Conservation (phyloP, 202 grass and related monocot genomes). For the Panicum hallii region DNA sequence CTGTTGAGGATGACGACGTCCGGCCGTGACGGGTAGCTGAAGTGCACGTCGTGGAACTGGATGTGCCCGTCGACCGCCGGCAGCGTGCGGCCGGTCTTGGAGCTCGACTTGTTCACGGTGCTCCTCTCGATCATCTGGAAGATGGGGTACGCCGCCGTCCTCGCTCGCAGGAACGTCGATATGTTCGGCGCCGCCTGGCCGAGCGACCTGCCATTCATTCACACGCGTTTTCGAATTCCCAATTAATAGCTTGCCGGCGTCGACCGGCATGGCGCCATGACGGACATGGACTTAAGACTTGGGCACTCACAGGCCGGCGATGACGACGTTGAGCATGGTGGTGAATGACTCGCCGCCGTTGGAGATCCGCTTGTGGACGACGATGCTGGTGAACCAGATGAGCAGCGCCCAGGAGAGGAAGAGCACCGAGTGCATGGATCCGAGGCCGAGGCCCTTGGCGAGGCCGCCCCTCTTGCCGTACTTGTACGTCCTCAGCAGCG, state of each 20-base stretch:
- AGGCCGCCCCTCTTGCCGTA: constrained; percentile 88
- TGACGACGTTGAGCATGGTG: constrained; percentile 99
- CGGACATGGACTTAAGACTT: neutral
- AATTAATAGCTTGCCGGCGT: neutral
- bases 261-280: neutral
- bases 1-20: constrained; percentile 80
- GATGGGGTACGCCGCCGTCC: constrained; percentile 88
- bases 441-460: constrained; percentile 95
- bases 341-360: constrained; percentile 99
- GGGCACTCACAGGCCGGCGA: constrained; percentile 71
- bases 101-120: constrained; percentile 67
- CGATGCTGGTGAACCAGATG: constrained; percentile 88
- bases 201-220: constrained; percentile 59
- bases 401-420: constrained; percentile 96
- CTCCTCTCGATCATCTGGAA: constrained; percentile 98
- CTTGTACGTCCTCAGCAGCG: constrained; percentile 74
- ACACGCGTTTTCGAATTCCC: neutral
- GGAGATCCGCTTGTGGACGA: constrained; percentile 86
- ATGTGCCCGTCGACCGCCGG: constrained; percentile 70
- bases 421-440: constrained; percentile 91
- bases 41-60: constrained; percentile 66
- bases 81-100: constrained; percentile 59
- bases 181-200: constrained; percentile 93
- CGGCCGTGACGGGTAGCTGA: constrained; percentile 88
- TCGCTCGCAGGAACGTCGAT: constrained; percentile 87